These are phyloP conservation scores for Eremomyces bilateralis DNA, from an alignment of 495 filamentous ascomycete genomes.

Conservation along the genomic window DNA sequence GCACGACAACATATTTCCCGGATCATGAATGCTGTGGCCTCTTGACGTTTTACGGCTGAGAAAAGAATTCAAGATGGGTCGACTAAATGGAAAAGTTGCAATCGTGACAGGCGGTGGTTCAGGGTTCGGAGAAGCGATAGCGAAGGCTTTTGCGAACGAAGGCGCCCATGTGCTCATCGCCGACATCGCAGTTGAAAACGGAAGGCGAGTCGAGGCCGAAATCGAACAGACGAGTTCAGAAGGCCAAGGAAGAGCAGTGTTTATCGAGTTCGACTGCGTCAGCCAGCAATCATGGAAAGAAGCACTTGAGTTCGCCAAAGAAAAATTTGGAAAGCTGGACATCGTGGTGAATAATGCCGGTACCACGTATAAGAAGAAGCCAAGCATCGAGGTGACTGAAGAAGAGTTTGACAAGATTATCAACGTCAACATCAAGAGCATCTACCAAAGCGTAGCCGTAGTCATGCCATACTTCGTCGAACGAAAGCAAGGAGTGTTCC, in stretches of 20 bases:
- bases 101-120: slow-evolving; percentile 3
- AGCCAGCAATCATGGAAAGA: slow-evolving; percentile 1
- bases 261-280: slow-evolving; percentile 2
- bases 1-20: too few species aligned
- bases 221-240: neutral
- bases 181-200: slow-evolving; percentile 1
- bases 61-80: neutral
- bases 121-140: slow-evolving; percentile 2
- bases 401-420: slow-evolving; percentile 3
- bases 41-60: too few species aligned
- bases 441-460: slow-evolving; percentile 2
- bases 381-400: slow-evolving; percentile 4
- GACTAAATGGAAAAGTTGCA: slow-evolving; percentile 2
- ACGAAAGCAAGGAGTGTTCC: slow-evolving; percentile 1
- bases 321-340: slow-evolving; percentile 4
- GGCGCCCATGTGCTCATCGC: slow-evolving; percentile 3
- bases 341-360: slow-evolving; percentile 4
- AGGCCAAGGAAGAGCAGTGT: neutral
- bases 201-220: slow-evolving; percentile 1
- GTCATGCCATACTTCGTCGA: slow-evolving; percentile 4
- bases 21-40: too few species aligned
- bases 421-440: slow-evolving; percentile 3
- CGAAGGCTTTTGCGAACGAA: slow-evolving; percentile 2
- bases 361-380: slow-evolving; percentile 1
- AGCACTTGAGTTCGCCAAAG: neutral